Conservation (phyloP, 306 rosid species). For the Pueraria montana region DNA sequence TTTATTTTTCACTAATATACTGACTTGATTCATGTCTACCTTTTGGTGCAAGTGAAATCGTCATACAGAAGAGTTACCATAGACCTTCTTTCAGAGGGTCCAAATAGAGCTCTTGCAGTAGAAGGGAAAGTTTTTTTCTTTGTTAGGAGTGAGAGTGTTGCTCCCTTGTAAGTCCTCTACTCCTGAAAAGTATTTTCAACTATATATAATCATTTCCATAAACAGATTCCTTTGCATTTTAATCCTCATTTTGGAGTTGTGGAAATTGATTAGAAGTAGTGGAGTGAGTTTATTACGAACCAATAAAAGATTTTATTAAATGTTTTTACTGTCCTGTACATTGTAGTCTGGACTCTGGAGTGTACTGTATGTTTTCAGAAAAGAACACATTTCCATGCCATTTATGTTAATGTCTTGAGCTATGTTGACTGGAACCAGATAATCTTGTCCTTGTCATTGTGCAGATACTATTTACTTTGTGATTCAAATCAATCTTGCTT, state of each 20-base stretch:
- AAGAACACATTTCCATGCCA: neutral
- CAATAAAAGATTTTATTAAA: neutral
- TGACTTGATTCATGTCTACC: constrained; percentile 48
- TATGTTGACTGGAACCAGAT: constrained; percentile 33
- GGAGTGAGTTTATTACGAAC: constrained; percentile 11
- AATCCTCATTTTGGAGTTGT: constrained; percentile 13
- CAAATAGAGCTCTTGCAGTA: constrained; percentile 78
- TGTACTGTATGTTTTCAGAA: neutral
- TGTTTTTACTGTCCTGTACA: neutral
- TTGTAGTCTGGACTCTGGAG: neutral
- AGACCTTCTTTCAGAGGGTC: constrained; percentile 75
- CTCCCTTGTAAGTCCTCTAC: constrained; percentile 82
- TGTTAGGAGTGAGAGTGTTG: constrained; percentile 70
- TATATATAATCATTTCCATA: constrained; percentile 16
- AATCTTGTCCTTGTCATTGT: constrained; percentile 40
- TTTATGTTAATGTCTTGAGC: neutral
- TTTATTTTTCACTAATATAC: constrained; percentile 19
- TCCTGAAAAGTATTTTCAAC: constrained; percentile 35
- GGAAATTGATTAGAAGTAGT: neutral
- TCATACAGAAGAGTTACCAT: constrained; percentile 69
- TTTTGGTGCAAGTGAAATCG: constrained; percentile 61
- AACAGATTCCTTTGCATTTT: neutral
- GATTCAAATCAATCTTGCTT: constrained; percentile 83
- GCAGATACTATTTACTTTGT: constrained; percentile 89
- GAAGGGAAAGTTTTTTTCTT: constrained; percentile 85